Evolutionary conservation across 148 eudicot genomes (phyloP), one percentile per base, ranked within the genome.

Genomic region (Silene conica): DNA sequence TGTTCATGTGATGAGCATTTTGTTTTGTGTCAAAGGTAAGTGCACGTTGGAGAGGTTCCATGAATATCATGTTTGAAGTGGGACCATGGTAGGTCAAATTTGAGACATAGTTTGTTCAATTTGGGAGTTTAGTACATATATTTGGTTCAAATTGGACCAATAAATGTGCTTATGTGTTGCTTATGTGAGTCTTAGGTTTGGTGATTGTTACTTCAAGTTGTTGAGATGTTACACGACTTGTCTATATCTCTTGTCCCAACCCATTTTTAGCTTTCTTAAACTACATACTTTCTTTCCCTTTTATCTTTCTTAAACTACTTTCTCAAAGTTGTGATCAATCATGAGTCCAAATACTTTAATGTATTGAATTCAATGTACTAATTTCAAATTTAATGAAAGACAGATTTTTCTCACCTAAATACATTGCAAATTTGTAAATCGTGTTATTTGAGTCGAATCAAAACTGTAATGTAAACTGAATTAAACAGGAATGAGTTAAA

Each of bases 81-180:
- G 82, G 78, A 25, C 74, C 78, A 79, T 61, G 78, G 74, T 79
- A 74, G 82, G 74, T 79, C 59, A 79, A 79, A 16, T 69, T 69
- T 61, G 74, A 55, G 74, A 70, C 78, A 74, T 79, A 48, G 43
- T 74, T 70, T 57, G 78, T 79, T 79, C 70, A 63, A 52, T 22
- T 26, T 52, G 54, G 15, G 54, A 63, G 38, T 22, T 43, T 52
- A 16, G 54, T 15, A 48, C 54, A 48, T 48, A n/a, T 46, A 11
- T 43, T 74, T 63, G 58, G 74, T 74, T 79, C 65, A 63, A 52
- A 38, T 43, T 34, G 45, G 74, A 63, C 78, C 78, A 74, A 79
- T 74, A 70, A 79, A 55, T 22, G 50, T 61, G 50, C 8, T 10
- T 12, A 4, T 48, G 14, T 48, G 0, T 48, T 10, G 57, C 77